Evolutionary conservation across 805 yeast genomes (phyloP), one percentile per base, ranked within the genome.

Genomic region (Naumovozyma dairenensis): DNA sequence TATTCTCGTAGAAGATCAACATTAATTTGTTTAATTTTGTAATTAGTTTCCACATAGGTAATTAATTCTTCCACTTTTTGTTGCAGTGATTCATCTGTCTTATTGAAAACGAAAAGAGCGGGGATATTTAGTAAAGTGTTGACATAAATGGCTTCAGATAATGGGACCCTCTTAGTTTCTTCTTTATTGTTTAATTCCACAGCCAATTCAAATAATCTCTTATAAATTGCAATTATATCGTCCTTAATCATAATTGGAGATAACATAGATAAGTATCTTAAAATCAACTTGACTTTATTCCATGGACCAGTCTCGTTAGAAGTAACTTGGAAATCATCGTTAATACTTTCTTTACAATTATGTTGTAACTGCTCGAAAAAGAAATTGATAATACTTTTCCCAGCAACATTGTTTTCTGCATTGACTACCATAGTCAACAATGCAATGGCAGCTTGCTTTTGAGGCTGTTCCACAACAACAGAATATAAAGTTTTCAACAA

Each of bases 401-500:
- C 89, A 28, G 83, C 76, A 25, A 71, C 62, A 22, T 72, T 69
- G 55, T 74, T 75, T 38, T 69, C 69, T 16, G 80, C 65, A 58
- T 80, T 78, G 30, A 83, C 75, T 16, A 77, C 63, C 48, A 78
- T 69, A 4, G 86, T 60, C 43, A 85, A 64, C 6, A 77, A 74
- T 18, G 85, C 71, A 37, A 89, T 57, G n/a, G 77, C 71, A 10
- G 78, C 74, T 38, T 80, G 71, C 54, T 87, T 92, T 42, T 87
- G 94, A 0, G 99, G 97, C 57, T 89, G 96, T 57, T 92, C 97
- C 19, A 72, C 59, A 8, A 80, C 66, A 28, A 82, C 70, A 2
- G 94, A 83, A 35, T 70, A 69, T 17, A 86, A 51, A 2, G 83
- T 80, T 31, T 69, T 66, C 38, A 83, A 59, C 15, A 83, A 61